Percentiles rank a stretch among this genome's conserved stretches.
Conservation (phyloP, 2,329 filamentous ascomycete genomes). For the Fusarium pseudocircinatum region DNA sequence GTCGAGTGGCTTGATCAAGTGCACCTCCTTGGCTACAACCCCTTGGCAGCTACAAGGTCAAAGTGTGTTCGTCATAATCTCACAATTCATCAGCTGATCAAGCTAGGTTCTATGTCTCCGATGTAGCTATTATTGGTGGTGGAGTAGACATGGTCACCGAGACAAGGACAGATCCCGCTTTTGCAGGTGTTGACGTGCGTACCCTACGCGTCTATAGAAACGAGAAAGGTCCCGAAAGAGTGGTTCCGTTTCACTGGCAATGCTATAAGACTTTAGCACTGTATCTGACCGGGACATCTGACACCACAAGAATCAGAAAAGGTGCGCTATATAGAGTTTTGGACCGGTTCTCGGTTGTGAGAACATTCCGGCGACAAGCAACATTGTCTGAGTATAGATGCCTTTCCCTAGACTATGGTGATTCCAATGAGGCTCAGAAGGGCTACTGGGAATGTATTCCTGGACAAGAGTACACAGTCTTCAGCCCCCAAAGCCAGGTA, state of each 20-base stretch:
- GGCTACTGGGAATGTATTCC: background rate
- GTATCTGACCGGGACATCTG: background rate
- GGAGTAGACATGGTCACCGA: background rate
- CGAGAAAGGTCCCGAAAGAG: background rate
- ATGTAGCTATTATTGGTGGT: background rate
- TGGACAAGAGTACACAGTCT: background rate
- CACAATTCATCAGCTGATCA: background rate
- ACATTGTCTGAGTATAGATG: background rate
- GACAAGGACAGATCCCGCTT: background rate
- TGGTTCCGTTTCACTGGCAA: background rate
- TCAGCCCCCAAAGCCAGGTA: background rate
- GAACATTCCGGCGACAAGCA: background rate
- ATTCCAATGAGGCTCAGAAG: background rate
- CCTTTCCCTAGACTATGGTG: background rate
- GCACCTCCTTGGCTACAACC: background rate
- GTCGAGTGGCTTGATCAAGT: background rate
- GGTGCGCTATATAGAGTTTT: background rate
- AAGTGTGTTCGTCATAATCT: fast-evolving
- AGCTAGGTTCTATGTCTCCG: background rate
- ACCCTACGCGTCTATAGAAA: background rate
- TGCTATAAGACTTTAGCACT: background rate
- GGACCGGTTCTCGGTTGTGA: background rate
- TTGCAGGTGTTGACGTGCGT: background rate
- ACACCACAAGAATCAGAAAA: background rate
- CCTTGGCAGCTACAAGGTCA: background rate